Conservation (phyloP, 371 early-diverging fungal genomes). For the Syncephalis plumigaleata region DNA sequence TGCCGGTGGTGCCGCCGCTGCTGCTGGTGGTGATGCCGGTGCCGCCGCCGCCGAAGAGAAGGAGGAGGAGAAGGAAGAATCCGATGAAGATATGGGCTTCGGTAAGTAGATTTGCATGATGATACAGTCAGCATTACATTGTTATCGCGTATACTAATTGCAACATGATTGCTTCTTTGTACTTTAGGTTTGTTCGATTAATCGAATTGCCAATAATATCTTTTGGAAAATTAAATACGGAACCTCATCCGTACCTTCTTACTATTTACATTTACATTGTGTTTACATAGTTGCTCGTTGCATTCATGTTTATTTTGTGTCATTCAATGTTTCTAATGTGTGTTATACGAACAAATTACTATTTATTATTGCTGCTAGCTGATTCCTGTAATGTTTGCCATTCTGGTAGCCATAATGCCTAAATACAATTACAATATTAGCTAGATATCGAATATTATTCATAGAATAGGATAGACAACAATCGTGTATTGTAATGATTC, state of each 20-base stretch:
- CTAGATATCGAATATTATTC: too few species aligned
- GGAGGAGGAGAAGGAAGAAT: constrained; percentile 73
- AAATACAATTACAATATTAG: too few species aligned
- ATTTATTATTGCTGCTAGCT: too few species aligned
- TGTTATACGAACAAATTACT: too few species aligned
- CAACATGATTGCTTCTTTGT: constrained; percentile 7
- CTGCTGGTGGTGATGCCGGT: constrained; percentile 29
- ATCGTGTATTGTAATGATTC: too few species aligned
- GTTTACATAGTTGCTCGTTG: background rate
- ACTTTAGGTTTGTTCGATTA: constrained; percentile 58
- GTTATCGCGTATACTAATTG: background rate
- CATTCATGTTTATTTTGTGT: too few species aligned
- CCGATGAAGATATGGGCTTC: constrained; percentile 90
- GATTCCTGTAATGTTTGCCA: too few species aligned
- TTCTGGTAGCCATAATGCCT: too few species aligned
- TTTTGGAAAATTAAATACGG: too few species aligned
- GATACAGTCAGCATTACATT: background rate
- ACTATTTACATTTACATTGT: background rate
- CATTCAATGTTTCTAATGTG: too few species aligned
- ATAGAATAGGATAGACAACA: too few species aligned
- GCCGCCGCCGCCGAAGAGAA: constrained; percentile 41
- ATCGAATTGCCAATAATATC: constrained; percentile 10
- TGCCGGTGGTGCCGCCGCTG: constrained; percentile 56
- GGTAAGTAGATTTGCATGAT: constrained; percentile 19
- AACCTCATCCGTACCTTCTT: too few species aligned